These are phyloP conservation scores for Oryza coarctata DNA, from an alignment of 176 grass and related monocot genomes.

Conservation along the genomic window DNA sequence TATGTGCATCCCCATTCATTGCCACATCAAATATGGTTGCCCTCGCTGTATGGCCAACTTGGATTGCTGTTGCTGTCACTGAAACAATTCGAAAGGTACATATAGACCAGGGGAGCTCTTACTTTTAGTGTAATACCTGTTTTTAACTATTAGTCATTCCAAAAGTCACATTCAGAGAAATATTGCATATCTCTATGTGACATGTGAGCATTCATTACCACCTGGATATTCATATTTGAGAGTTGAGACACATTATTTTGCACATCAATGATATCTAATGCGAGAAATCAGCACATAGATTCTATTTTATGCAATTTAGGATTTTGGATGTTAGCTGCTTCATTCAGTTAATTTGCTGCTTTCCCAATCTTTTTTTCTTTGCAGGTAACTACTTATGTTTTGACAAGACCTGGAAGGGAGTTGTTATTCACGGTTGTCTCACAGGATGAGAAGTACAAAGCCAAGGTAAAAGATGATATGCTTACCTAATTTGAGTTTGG, in stretches of 20 bases:
- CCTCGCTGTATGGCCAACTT: constrained; percentile 87
- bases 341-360: constrained; percentile 1
- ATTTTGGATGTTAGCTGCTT: background rate
- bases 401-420: constrained; percentile 93
- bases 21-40: constrained; percentile 73
- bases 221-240: background rate
- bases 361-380: background rate
- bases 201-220: background rate
- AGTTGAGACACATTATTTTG: background rate
- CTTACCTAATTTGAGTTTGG: constrained; percentile 2
- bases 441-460: constrained; percentile 95
- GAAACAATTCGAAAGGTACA: constrained; percentile 87
- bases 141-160: background rate
- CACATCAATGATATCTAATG: background rate
- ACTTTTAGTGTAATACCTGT: background rate
- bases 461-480: constrained; percentile 58
- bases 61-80: constrained; percentile 74
- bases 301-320: background rate
- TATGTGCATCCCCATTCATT: constrained; percentile 78
- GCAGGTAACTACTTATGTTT: constrained; percentile 86
- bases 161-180: constrained; percentile 3
- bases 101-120: background rate
- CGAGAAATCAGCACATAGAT: constrained; percentile 13
- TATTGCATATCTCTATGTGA: constrained; percentile 1
- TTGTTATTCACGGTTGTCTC: constrained; percentile 95